Evolutionary conservation across 257 asterid genomes (phyloP), one percentile per base, ranked within the genome.

Genomic region (Salvia hispanica): DNA sequence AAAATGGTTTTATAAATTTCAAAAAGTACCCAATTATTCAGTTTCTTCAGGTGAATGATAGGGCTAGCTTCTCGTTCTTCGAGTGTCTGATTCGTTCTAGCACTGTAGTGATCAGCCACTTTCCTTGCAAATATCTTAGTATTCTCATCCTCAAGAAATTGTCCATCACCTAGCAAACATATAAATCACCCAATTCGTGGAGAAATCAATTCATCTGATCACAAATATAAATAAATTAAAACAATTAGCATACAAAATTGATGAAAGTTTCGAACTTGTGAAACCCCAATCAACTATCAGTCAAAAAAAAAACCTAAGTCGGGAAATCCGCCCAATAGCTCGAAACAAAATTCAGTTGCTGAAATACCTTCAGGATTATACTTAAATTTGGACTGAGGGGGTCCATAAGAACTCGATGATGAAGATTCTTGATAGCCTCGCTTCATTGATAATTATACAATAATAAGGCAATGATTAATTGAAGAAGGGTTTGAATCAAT

Each of bases 41-140:
- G 97, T 77, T 93, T 93, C 92, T 90, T 93, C 80, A 93, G 74
- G 85, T 88, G 99, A 75, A 94, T 94, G 39, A 94, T 91, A 0
- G 97, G 97, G 81, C 99, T 94, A n/a, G 95, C 95, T 86, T 94
- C 97, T 46, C 97, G 86, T 76, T 94, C 92, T 78, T 90, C 97
- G 6, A 90, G 86, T 2, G 99, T 94, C 78, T 94, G 99, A 67
- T 94, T 94, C 67, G 93, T 91, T 79, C 97, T 88, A 3, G 96
- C 83, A 55, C 97, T 94, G 84, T 91, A 94, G 87, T 94, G 97
- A 73, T 91, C 97, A 64, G 97, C 99, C 66, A 91, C 99, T 80
- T 88, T 90, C 84, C 86, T 83, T 11, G 97, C 96, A 77, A 78
- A 79, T 44, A 79, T 54, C 80, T 88, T 91, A 3, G 91, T 91